These are phyloP conservation scores for Thalassiosira pacifica DNA, from an alignment of 352 stramenopile species.

Conservation along the genomic window DNA sequence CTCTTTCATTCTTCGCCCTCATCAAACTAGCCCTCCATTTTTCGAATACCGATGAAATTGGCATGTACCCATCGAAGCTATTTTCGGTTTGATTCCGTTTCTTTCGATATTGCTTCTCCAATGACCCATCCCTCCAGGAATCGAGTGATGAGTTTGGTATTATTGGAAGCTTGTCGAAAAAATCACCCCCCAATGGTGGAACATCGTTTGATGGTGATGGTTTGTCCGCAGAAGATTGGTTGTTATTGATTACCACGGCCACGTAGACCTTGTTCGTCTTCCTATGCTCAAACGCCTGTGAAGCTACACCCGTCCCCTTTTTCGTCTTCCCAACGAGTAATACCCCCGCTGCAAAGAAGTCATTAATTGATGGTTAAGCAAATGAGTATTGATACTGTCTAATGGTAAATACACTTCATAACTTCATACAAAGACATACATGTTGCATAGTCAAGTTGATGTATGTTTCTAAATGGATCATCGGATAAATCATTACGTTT, in stretches of 20 bases:
- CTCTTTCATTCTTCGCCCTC: conserved; percentile 32
- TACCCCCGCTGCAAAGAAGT: no score
- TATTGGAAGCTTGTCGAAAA: conserved; percentile 43
- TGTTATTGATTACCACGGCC: conserved; percentile 60
- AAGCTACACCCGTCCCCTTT: conserved; percentile 33
- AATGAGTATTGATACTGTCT: no score
- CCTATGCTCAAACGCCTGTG: conserved; percentile 58
- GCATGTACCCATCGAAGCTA: conserved; percentile 77
- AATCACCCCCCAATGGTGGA: conserved; percentile 32
- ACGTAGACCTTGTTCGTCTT: conserved; percentile 77
- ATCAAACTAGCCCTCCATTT: conserved; percentile 69
- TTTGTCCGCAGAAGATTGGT: not conserved
- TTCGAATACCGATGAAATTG: conserved; percentile 73
- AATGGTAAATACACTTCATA: no score
- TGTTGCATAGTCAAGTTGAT: conserved; percentile 87
- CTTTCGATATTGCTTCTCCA: conserved; percentile 61
- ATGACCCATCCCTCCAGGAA: conserved; percentile 33
- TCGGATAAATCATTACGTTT: conserved; percentile 68
- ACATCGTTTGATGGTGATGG: not conserved
- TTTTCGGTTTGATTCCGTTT: conserved; percentile 54
- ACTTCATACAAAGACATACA: no score
- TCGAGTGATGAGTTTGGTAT: conserved; percentile 57
- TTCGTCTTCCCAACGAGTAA: conserved; percentile 72
- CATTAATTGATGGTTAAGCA: no score
- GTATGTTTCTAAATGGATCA: conserved; percentile 76